Evolutionary conservation across 164 flowering plant genomes (phyloP).

Genomic region (Platanus orientalis): DNA sequence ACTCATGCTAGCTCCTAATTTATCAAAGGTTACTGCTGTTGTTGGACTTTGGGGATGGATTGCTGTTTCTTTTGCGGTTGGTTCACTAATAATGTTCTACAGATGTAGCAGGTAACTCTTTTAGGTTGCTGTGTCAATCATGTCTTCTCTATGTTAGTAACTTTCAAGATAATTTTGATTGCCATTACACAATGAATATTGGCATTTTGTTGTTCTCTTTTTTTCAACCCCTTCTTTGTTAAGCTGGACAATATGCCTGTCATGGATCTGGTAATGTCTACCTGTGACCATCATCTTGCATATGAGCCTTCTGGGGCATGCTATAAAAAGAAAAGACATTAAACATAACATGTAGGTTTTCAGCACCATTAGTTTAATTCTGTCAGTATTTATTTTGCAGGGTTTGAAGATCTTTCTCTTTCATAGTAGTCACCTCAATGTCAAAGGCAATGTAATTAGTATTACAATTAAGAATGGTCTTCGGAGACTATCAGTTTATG

Average conservation of each 20-base stretch:
- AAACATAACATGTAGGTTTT: background rate
- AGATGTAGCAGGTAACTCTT: conserved; percentile 80
- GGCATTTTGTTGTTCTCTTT: background rate
- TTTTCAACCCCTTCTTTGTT: background rate
- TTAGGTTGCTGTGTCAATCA: conserved; percentile 8
- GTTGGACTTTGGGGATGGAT: conserved; percentile 96
- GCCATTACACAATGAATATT: background rate
- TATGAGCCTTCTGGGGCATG: too few species aligned
- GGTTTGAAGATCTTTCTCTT: background rate
- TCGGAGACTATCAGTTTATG: background rate
- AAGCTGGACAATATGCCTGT: too few species aligned
- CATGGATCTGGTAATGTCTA: too few species aligned
- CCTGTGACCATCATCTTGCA: too few species aligned
- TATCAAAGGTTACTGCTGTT: conserved; percentile 75
- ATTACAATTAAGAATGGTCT: background rate
- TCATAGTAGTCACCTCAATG: background rate
- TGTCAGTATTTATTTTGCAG: background rate
- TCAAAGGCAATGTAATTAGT: background rate
- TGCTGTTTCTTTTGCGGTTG: conserved; percentile 58
- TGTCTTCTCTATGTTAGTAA: background rate
- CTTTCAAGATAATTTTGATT: background rate
- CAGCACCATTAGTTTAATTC: background rate
- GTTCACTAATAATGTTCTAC: conserved; percentile 63
- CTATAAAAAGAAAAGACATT: background rate
- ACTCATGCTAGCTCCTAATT: conserved; percentile 53